Base-by-base conservation (phyloP, 495 filamentous ascomycete genomes). In the Pseudomonodictys pantanalensis region DNA sequence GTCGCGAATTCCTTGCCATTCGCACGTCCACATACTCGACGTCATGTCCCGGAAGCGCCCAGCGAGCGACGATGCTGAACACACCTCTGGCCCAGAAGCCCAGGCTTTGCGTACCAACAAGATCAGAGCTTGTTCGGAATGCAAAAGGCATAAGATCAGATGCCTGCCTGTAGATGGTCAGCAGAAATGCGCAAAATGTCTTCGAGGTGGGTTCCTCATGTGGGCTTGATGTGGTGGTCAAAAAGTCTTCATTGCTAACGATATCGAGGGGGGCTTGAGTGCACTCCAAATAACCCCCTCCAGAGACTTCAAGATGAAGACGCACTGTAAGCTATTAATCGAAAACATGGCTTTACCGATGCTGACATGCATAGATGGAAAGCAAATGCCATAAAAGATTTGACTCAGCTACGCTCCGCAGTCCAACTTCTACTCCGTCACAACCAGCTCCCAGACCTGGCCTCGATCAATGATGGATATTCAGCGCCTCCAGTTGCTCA, bases 141-240 rank as follows among this genome's bases (percentile, higher is more conserved):
- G 49, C 23, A 52, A 52, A 35, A 52, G 32, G 30, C 49, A 52
- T 20, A 52, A 52, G 49, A 52, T 52, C 23, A 35, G 22, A 23
- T 52, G 49, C 17, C 29, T 38, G 33, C 17, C 49, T 3, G 49
- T 52, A 9, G 49, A 9, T 8, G 49, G 49, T 18, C 29, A 52
- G 29, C 49, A 38, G 8, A 52, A 52, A 22, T 52, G 49, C 18
- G 12, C 49, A 2, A 52, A 52, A 52, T 52, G 49, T 22, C 49
- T 52, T 29, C 49, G 49, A n/a, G 25, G 49, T 17, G 30, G 30
- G n/a, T n/a, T n/a, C n/a, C n/a, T n/a, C n/a, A n/a, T n/a, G n/a
- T n/a, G n/a, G n/a, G n/a, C n/a, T n/a, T n/a, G n/a, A n/a, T n/a
- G n/a, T n/a, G n/a, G n/a, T n/a, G n/a, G n/a, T n/a, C n/a, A n/a